Conservation (phyloP, 306 rosid species). For the Cicer judaicum region DNA sequence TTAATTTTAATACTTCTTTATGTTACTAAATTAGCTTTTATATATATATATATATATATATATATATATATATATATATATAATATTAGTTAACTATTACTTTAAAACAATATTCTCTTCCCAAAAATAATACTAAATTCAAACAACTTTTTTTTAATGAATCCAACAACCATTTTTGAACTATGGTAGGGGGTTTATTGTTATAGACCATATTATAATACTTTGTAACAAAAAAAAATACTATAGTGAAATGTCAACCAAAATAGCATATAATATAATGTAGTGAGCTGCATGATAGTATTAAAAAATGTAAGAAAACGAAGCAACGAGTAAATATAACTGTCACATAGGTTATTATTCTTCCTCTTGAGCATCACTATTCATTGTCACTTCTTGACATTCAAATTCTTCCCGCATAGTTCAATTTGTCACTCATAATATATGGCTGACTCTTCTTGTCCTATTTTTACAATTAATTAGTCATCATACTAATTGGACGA, state of each 20-base stretch:
- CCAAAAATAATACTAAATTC: too few relatives aligned
- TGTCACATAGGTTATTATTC: not conserved
- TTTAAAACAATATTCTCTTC: too few relatives aligned
- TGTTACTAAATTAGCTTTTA: too few relatives aligned
- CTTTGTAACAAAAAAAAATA: too few relatives aligned
- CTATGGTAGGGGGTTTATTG: not conserved
- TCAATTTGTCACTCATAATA: conserved; percentile 36
- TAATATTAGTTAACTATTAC: too few relatives aligned
- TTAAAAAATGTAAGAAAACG: not conserved
- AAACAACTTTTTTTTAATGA: too few relatives aligned
- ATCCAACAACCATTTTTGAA: not conserved
- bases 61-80: too few relatives aligned
- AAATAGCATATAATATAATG: not conserved
- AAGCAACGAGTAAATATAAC: conserved; percentile 28
- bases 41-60: too few relatives aligned
- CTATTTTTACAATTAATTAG: not conserved
- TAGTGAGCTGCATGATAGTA: not conserved
- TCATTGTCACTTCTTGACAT: not conserved
- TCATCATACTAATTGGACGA: conserved; percentile 37
- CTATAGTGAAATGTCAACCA: not conserved
- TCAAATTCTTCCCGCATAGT: conserved; percentile 7
- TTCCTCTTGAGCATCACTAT: not conserved
- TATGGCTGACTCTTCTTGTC: conserved; percentile 36
- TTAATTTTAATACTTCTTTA: too few relatives aligned
- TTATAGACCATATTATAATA: not conserved